A percentile compares a stretch with the other conserved stretches of the same genome.
phyloP scores from a whole-genome alignment of 805 yeast genomes.

The Saccharomycopsis oosterbeekiorum region DNA sequence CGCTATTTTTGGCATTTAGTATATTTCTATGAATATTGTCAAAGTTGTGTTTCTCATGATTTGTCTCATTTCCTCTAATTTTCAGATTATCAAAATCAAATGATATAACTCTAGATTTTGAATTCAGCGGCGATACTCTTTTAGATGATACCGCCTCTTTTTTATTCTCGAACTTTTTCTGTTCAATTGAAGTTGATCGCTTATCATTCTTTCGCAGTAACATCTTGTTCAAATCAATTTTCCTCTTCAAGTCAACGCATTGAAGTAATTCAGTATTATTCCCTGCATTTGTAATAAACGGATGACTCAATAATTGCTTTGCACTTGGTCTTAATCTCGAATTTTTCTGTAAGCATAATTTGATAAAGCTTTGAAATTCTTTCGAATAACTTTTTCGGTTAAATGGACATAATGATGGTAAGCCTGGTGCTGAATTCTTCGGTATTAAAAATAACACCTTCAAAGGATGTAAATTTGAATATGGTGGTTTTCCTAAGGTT shows the following conservation, averaged over 20 bases:
- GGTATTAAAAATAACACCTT: slow-evolving; percentile 45
- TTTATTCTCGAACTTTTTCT: not conserved
- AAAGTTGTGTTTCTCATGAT: not conserved
- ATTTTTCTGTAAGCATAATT: slow-evolving; percentile 58
- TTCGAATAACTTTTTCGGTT: slow-evolving; percentile 25
- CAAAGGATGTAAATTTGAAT: slow-evolving; percentile 44
- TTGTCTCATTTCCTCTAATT: not conserved
- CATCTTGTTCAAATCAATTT: slow-evolving; percentile 31
- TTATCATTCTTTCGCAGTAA: not conserved
- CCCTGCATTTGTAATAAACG: slow-evolving; percentile 40
- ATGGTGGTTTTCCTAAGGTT: slow-evolving; percentile 65
- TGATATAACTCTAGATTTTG: slow-evolving; percentile 10
- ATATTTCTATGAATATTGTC: not conserved
- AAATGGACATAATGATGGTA: slow-evolving; percentile 23
- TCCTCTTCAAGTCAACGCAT: slow-evolving; percentile 34
- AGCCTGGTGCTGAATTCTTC: slow-evolving; percentile 33
- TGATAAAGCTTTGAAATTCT: slow-evolving; percentile 62
- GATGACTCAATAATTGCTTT: slow-evolving; percentile 48
- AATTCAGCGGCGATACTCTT: not conserved
- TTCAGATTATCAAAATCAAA: slow-evolving; percentile 18
- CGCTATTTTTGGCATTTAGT: not conserved
- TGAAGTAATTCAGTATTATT: slow-evolving; percentile 27
- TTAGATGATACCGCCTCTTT: not conserved
- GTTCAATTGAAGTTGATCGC: slow-evolving; percentile 5
- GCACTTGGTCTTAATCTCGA: slow-evolving; percentile 63